Percentiles rank a stretch among this genome's conserved stretches.
Conservation (phyloP, 1,284 basidiomycete genomes). For the Leccinum pachyderme region DNA sequence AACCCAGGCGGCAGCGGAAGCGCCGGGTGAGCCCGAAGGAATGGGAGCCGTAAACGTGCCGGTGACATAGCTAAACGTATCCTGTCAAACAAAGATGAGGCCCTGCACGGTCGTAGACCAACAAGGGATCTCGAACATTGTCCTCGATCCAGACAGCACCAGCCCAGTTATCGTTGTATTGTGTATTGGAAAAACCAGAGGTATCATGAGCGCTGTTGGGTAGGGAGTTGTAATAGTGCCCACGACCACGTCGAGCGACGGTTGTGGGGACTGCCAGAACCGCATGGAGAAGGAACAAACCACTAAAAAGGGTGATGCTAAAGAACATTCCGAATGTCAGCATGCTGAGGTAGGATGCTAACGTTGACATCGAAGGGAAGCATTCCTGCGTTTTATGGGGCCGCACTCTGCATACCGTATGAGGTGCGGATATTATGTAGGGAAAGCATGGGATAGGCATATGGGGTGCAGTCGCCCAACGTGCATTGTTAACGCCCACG, state of each 20-base stretch:
- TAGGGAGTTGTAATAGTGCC: neutral
- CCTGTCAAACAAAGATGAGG: conserved; percentile 8
- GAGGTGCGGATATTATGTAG: neutral
- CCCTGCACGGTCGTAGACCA: neutral
- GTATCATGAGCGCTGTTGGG: neutral
- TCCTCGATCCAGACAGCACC: conserved; percentile 1
- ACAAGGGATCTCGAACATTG: conserved; percentile 5
- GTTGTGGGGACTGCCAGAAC: conserved; percentile 5
- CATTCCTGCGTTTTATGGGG: neutral
- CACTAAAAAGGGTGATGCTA: neutral
- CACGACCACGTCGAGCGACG: neutral
- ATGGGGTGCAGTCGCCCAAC: neutral
- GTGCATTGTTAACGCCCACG: neutral
- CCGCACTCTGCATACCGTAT: neutral
- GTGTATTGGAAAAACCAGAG: neutral
- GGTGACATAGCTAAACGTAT: conserved; percentile 5
- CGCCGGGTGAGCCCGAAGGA: neutral
- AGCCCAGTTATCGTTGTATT: conserved; percentile 8
- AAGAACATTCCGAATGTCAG: conserved; percentile 5
- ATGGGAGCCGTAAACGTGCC: conserved; percentile 10
- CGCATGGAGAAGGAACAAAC: neutral
- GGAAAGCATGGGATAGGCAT: neutral
- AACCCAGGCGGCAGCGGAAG: conserved; percentile 5
- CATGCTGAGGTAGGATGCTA: neutral
- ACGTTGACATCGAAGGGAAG: neutral